These are phyloP conservation scores for Rubus idaeus DNA, from an alignment of 306 rosid species.

Conservation along the genomic window DNA sequence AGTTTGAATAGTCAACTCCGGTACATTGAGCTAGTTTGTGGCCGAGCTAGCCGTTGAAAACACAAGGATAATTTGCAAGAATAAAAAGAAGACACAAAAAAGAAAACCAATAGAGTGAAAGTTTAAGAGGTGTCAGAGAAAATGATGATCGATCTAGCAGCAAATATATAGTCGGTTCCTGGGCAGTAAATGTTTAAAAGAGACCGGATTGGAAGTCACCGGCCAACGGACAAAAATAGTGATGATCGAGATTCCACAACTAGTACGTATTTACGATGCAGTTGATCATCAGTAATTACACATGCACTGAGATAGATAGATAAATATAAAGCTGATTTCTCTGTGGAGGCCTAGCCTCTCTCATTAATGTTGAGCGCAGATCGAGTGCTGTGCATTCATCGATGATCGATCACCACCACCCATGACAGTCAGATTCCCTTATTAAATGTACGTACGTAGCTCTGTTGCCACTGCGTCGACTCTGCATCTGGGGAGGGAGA, in stretches of 20 bases:
- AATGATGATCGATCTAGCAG: not conserved
- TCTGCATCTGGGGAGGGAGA: not conserved
- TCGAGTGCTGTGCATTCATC: conserved; percentile 1
- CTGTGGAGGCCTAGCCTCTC: not conserved
- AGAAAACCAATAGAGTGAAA: not conserved
- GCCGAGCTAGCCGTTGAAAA: too few relatives aligned
- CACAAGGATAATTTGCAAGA: too few relatives aligned
- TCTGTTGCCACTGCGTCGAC: not conserved
- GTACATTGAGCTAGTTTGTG: too few relatives aligned
- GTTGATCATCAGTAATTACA: not conserved
- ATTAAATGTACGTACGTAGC: not conserved
- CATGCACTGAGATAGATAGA: not conserved
- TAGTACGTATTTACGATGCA: not conserved
- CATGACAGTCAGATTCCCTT: conserved; percentile 7
- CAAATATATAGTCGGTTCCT: not conserved
- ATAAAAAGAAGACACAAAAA: too few relatives aligned
- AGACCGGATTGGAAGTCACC: not conserved
- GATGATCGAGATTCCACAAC: not conserved
- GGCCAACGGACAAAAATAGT: not conserved
- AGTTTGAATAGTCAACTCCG: not conserved
- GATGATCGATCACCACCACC: conserved; percentile 11
- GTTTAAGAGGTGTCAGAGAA: not conserved
- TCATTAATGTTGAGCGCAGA: not conserved
- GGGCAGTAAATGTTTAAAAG: not conserved
- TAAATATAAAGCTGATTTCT: not conserved